Percentiles rank a stretch among this genome's conserved stretches.
Conservation (phyloP, 257 asterid species). For the Plantago major region DNA sequence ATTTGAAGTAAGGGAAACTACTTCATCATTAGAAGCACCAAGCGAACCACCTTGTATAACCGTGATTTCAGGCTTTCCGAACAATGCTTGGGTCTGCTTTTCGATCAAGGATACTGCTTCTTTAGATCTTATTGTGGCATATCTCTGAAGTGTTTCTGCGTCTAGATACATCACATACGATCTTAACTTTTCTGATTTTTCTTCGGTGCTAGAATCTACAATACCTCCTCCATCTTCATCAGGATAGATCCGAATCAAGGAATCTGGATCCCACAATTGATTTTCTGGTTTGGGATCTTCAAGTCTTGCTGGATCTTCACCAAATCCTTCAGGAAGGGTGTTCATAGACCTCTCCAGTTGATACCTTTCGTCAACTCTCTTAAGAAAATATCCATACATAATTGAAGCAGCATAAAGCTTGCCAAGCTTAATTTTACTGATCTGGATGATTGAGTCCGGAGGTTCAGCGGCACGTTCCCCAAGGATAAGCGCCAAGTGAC, state of each 20-base stretch:
- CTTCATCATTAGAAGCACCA: slow-evolving; percentile 59
- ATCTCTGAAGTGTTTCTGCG: slow-evolving; percentile 81
- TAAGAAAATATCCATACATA: slow-evolving; percentile 90
- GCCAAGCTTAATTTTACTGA: slow-evolving; percentile 84
- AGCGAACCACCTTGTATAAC: slow-evolving; percentile 66
- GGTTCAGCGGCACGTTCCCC: slow-evolving; percentile 75
- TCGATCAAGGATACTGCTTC: slow-evolving; percentile 83
- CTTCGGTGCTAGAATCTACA: slow-evolving; percentile 37
- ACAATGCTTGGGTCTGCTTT: slow-evolving; percentile 85
- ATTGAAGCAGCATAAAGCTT: slow-evolving; percentile 93
- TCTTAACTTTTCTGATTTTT: slow-evolving; percentile 52
- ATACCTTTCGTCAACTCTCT: slow-evolving; percentile 90
- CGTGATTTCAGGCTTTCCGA: slow-evolving; percentile 77
- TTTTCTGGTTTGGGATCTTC: slow-evolving; percentile 46
- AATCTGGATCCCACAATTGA: slow-evolving; percentile 80
- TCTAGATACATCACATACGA: slow-evolving; percentile 91
- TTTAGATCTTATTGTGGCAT: slow-evolving; percentile 79
- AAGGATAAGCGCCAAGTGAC: slow-evolving; percentile 76
- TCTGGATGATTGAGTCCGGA: slow-evolving; percentile 56
- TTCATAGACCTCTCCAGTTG: slow-evolving; percentile 90
- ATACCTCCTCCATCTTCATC: slow-evolving; percentile 48
- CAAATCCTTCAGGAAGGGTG: slow-evolving; percentile 75
- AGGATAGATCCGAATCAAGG: slow-evolving; percentile 65
- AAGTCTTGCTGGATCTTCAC: slow-evolving; percentile 34
- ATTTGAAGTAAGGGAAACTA: slow-evolving; percentile 54